Evolutionary conservation across 208 protist species (phyloP), one percentile per base, ranked within the genome.

Genomic region (Acanthamoeba healyi): DNA sequence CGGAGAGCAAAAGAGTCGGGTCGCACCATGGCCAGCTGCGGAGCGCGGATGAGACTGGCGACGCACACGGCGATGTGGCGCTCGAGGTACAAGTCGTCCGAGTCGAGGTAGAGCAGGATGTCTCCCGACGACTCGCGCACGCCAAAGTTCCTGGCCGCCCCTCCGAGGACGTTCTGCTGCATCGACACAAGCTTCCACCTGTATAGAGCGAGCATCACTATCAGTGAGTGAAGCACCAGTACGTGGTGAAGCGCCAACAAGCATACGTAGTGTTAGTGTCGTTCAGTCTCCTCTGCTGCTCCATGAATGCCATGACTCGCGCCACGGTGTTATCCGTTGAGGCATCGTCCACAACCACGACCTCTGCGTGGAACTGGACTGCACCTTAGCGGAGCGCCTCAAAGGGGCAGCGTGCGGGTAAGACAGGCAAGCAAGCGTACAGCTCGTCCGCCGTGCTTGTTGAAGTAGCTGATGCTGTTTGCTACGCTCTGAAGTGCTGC

Each of bases 331-430:
- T 91, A 24, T 91, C 84, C 2, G 84, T 91, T 1, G 84, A 91
- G 7, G 84, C 84, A 51, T 91, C 84, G 19, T 91, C 84, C 26
- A 91, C 84, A 10, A 91, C n/a, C 84, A 91, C 84, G 6, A 91
- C 84, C 84, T 91, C 84, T 5, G 14, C 54, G 0, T 26, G 17
- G 49, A 72, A 72, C 84, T 91, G 56, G 5, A 38, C 6, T 1
- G 40, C 14, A 10, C 22, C 6, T n/a, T n/a, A n/a, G n/a, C n/a
- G n/a, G n/a, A n/a, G n/a, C n/a, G n/a, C n/a, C n/a, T n/a, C n/a
- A n/a, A n/a, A n/a, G n/a, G n/a, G n/a, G n/a, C n/a, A n/a, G n/a
- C n/a, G n/a, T n/a, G n/a, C n/a, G n/a, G n/a, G n/a, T 9, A 54
- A 56, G 10, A 14, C 79, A 42, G 38, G n/a, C n/a, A n/a, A 82